Evolutionary conservation across 805 yeast genomes (phyloP).

Genomic region (Barnettozyma californica): DNA sequence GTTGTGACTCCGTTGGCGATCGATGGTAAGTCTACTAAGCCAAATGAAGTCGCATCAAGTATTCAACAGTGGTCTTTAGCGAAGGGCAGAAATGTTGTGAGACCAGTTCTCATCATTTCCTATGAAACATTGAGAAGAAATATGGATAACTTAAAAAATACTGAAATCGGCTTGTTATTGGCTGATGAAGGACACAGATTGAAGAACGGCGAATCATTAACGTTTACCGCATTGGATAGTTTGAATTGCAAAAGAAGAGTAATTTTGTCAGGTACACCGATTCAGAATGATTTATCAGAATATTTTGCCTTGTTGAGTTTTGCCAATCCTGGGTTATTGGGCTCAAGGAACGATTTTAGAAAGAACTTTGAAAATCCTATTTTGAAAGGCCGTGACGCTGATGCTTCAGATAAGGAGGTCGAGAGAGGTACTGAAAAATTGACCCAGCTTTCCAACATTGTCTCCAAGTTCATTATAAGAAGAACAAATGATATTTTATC

Average conservation of each 20-base stretch:
- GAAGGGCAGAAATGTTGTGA: slow-evolving; percentile 77
- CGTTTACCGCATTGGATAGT: slow-evolving; percentile 83
- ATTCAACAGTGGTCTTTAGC: slow-evolving; percentile 84
- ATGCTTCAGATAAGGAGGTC: slow-evolving; percentile 77
- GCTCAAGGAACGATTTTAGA: slow-evolving; percentile 77
- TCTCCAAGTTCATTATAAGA: slow-evolving; percentile 85
- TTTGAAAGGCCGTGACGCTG: slow-evolving; percentile 82
- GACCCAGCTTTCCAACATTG: slow-evolving; percentile 64
- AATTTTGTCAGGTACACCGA: slow-evolving; percentile 93
- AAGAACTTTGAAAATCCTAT: slow-evolving; percentile 80
- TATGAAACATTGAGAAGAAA: slow-evolving; percentile 91
- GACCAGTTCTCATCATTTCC: slow-evolving; percentile 90
- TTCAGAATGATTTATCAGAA: slow-evolving; percentile 91
- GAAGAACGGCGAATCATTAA: slow-evolving; percentile 85
- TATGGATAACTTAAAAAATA: slow-evolving; percentile 63
- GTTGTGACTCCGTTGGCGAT: slow-evolving; percentile 81
- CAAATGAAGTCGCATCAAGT: slow-evolving; percentile 61
- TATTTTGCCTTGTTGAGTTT: slow-evolving; percentile 85
- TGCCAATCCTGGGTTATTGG: slow-evolving; percentile 91
- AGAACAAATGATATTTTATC: slow-evolving; percentile 93
- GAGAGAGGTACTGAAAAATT: slow-evolving; percentile 64
- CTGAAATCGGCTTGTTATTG: slow-evolving; percentile 79
- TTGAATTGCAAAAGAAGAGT: slow-evolving; percentile 84
- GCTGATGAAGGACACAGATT: slow-evolving; percentile 86
- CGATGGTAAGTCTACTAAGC: slow-evolving; percentile 82